These are phyloP conservation scores for Fusarium robinianum DNA, from an alignment of 2,329 filamentous ascomycete genomes.

Conservation along the genomic window DNA sequence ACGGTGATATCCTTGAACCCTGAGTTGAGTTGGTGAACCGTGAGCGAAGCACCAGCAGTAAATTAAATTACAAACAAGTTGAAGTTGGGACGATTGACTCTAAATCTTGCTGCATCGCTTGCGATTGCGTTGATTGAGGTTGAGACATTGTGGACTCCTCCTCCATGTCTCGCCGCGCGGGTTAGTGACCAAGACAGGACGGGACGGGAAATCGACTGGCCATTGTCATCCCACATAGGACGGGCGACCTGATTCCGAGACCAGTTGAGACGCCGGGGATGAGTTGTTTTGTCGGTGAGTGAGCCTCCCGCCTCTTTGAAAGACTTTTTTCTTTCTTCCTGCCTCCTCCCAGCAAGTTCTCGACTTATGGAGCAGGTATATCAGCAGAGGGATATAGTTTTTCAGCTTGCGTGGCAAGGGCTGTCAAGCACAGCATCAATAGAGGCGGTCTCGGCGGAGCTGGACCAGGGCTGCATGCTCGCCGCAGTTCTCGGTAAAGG, in stretches of 20 bases:
- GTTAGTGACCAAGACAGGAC: too few species aligned
- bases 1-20: conserved; percentile 9
- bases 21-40: conserved; percentile 8
- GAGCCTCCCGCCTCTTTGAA: conserved; percentile 5
- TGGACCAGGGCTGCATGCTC: conserved; percentile 13
- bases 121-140: conserved; percentile 1
- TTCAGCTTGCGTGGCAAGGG: conserved; percentile 8
- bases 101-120: conserved; percentile 3
- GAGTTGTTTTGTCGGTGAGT: conserved; percentile 15
- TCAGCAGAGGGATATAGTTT: conserved; percentile 9
- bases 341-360: too few species aligned
- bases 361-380: too few species aligned
- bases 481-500: conserved; percentile 12
- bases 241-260: too few species aligned
- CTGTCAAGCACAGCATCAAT: conserved; percentile 17
- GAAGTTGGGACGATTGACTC: conserved; percentile 12
- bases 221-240: conserved; percentile 16
- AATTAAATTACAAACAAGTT: too few species aligned
- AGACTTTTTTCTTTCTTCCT: conserved; percentile 16
- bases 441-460: conserved; percentile 24
- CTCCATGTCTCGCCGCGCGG: too few species aligned
- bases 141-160: conserved; percentile 1
- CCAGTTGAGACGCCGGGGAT: conserved; percentile 18
- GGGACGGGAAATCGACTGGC: conserved; percentile 3
- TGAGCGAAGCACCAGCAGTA: background rate